These are phyloP conservation scores for Hymenoscyphus salicellus DNA, from an alignment of 2,329 filamentous ascomycete species.

Conservation along the genomic window DNA sequence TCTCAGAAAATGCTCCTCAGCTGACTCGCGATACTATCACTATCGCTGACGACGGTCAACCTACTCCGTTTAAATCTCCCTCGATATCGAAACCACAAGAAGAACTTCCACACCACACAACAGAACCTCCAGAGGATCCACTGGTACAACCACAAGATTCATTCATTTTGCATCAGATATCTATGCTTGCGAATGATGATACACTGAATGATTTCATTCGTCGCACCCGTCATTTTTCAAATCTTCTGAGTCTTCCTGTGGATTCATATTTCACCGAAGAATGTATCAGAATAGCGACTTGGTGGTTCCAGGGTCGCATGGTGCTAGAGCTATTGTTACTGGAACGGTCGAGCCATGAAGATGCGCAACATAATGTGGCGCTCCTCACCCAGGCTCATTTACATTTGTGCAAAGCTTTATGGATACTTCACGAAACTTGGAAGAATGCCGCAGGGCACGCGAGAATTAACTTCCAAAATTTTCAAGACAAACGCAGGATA, in stretches of 20 bases:
- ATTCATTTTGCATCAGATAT: background rate
- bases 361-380: too few species aligned
- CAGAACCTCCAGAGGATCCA: background rate
- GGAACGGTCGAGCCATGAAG: too few species aligned
- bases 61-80: background rate
- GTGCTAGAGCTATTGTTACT: too few species aligned
- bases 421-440: too few species aligned
- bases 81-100: background rate
- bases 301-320: too few species aligned
- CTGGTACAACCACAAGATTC: background rate
- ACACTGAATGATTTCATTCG: background rate
- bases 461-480: too few species aligned
- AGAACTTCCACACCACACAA: background rate
- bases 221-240: conserved; percentile 3
- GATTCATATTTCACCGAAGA: conserved; percentile 16
- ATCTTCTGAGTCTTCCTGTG: conserved; percentile 30
- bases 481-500: too few species aligned
- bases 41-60: background rate
- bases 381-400: too few species aligned
- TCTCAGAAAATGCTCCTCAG: conserved; percentile 2
- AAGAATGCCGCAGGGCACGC: too few species aligned
- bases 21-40: too few species aligned
- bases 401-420: too few species aligned
- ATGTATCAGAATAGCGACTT: too few species aligned
- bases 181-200: background rate